phyloP scores from a whole-genome alignment of 805 yeast species.

The Ogataea henricii region DNA sequence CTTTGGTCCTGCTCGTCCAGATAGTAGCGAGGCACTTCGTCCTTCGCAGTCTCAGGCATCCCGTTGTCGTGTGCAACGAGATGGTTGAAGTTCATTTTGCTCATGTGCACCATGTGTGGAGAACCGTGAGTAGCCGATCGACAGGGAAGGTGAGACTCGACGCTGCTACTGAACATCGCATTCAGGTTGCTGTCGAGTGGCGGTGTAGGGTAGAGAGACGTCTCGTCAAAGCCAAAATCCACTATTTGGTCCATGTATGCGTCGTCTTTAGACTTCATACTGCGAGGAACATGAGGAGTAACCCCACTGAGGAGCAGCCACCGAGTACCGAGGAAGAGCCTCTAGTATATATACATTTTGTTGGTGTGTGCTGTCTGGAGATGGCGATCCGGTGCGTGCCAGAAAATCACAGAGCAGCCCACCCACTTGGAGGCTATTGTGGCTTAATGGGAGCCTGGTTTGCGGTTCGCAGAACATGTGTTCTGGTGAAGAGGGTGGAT shows the following conservation, averaged over 20 bases:
- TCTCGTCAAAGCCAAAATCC: constrained; percentile 14
- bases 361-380: constrained; percentile 1
- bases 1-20: constrained; percentile 10
- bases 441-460: neutral
- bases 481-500: neutral
- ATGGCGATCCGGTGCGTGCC: neutral
- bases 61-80: neutral
- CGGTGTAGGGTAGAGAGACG: constrained; percentile 17
- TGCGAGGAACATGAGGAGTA: neutral
- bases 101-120: neutral
- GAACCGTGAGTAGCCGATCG: constrained; percentile 1
- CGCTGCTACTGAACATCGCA: constrained; percentile 9
- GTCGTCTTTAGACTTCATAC: constrained; percentile 6
- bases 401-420: constrained; percentile 2
- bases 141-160: constrained; percentile 5
- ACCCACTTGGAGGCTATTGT: neutral
- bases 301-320: neutral
- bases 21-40: constrained; percentile 15
- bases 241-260: constrained; percentile 17
- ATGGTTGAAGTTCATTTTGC: neutral
- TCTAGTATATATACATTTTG: neutral
- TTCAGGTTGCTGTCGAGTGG: constrained; percentile 15
- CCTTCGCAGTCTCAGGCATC: neutral
- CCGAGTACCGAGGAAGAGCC: neutral
- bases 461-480: neutral